These are phyloP conservation scores for Alternaria sp. DNA, from an alignment of 2,329 filamentous ascomycete genomes.

Conservation along the genomic window DNA sequence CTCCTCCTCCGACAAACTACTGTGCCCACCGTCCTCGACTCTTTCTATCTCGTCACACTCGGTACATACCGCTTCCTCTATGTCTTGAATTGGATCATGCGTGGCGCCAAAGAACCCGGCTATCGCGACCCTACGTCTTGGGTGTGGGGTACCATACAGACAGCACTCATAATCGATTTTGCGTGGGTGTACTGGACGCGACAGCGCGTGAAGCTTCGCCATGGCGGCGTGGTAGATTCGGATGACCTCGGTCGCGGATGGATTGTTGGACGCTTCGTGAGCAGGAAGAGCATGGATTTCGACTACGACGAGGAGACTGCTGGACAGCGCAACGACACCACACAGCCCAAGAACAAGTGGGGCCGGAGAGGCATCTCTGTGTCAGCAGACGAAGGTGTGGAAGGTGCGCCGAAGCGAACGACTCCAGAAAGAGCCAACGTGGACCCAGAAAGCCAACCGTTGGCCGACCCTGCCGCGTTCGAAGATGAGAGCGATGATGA, in stretches of 20 bases:
- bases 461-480: slow-evolving; percentile 58
- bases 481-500: slow-evolving; percentile 57
- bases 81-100: slow-evolving; percentile 88
- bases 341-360: slow-evolving; percentile 59
- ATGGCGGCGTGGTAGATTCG: slow-evolving; percentile 86
- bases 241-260: slow-evolving; percentile 88
- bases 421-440: slow-evolving; percentile 22
- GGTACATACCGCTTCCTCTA: slow-evolving; percentile 90
- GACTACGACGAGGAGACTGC: slow-evolving; percentile 66
- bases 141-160: slow-evolving; percentile 89
- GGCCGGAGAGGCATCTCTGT: slow-evolving; percentile 67
- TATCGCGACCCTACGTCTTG: slow-evolving; percentile 76
- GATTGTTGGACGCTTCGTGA: slow-evolving; percentile 81
- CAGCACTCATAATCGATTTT: slow-evolving; percentile 89
- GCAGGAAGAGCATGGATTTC: slow-evolving; percentile 61
- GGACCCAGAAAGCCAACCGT: slow-evolving; percentile 48
- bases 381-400: slow-evolving; percentile 64
- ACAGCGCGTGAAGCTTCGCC: slow-evolving; percentile 91
- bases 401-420: slow-evolving; percentile 42
- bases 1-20: slow-evolving; percentile 93
- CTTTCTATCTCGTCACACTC: slow-evolving; percentile 90
- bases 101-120: slow-evolving; percentile 65
- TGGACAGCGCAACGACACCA: slow-evolving; percentile 47
- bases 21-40: slow-evolving; percentile 94
- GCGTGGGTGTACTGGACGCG: slow-evolving; percentile 96